Base-by-base conservation (phyloP, 352 stramenopile species). In the Phytophthora chlamydospora region DNA sequence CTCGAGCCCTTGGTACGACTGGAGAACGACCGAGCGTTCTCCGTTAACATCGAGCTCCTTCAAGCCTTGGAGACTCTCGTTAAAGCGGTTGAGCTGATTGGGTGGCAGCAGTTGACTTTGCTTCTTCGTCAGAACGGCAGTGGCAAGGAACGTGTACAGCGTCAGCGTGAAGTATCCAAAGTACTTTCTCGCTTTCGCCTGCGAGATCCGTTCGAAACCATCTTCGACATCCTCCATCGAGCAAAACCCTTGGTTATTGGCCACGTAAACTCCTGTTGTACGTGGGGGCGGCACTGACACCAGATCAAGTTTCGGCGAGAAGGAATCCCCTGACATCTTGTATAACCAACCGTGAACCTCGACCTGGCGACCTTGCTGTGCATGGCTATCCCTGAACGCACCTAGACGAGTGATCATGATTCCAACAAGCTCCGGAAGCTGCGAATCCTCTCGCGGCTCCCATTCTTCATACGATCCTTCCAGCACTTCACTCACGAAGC, bases 381-480 rank as follows among this genome's bases (percentile, higher is more conserved):
- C 45, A 27, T 49, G 27, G n/a, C 56, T 64, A 29, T 56, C 44
- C 9, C 16, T 29, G 24, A 64, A 64, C 43, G 46, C 29, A 17
- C 46, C 36, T 8, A 64, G 13, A 12, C 56, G 56, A 7, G 58
- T 51, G 42, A 40, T 51, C 47, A 64, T 49, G 29, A 45, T 41
- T 13, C 46, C 46, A 17, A 64, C 29, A 12, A 64, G 45, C 39
- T 58, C 45, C 39, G 56, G 45, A 10, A 64, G 11, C 2, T 29
- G 17, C 32, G 36, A 39, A 46, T 64, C 45, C 31, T 64, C 46
- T 21, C 56, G 48, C 31, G 56, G 45, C 32, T 57, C 45, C 56
- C 45, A 64, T 36, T 51, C 36, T 44, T 64, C 56, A 24, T 64
- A 64, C 14, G 35, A 39, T 9, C 56, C 46, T 38, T 50, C 45